Percentiles rank a stretch among this genome's conserved stretches.
phyloP scores from a whole-genome alignment of 352 stramenopile species.

The Phytopythium delawarense region DNA sequence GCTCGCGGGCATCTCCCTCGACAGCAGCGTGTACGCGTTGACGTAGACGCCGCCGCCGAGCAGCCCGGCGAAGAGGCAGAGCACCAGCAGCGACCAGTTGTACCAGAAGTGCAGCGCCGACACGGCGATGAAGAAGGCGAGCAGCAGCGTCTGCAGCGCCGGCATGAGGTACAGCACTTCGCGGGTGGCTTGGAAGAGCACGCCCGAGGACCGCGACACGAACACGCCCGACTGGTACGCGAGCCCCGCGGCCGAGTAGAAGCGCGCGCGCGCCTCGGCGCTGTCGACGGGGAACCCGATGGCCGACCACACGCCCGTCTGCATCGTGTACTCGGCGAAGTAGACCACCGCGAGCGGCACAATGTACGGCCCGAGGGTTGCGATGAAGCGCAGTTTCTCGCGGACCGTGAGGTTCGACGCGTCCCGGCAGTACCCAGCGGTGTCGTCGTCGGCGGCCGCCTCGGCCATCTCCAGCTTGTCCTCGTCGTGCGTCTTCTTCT shows the following conservation, averaged over 20 bases:
- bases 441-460: background rate
- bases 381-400: slow-evolving; percentile 66
- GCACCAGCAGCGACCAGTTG: slow-evolving; percentile 74
- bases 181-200: slow-evolving; percentile 73
- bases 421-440: slow-evolving; percentile 10
- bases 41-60: slow-evolving; percentile 90
- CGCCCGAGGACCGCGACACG: slow-evolving; percentile 85
- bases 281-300: slow-evolving; percentile 91
- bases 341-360: slow-evolving; percentile 91
- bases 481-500: slow-evolving; percentile 15
- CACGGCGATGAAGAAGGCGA: slow-evolving; percentile 86
- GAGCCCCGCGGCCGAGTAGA: slow-evolving; percentile 90
- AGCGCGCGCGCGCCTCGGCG: slow-evolving; percentile 62
- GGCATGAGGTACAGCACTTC: slow-evolving; percentile 88
- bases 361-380: slow-evolving; percentile 89
- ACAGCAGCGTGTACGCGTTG: slow-evolving; percentile 90
- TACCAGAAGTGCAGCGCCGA: slow-evolving; percentile 83
- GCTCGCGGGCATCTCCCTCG: slow-evolving; percentile 59
- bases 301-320: slow-evolving; percentile 91
- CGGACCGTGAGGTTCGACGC: slow-evolving; percentile 36
- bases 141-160: slow-evolving; percentile 74
- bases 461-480: slow-evolving; percentile 4
- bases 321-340: slow-evolving; percentile 92
- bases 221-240: slow-evolving; percentile 93
- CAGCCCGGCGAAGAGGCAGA: slow-evolving; percentile 86